Evolutionary conservation across 192 early-diverging fungal species (phyloP).

Genomic region (Oehlia diaphana): DNA sequence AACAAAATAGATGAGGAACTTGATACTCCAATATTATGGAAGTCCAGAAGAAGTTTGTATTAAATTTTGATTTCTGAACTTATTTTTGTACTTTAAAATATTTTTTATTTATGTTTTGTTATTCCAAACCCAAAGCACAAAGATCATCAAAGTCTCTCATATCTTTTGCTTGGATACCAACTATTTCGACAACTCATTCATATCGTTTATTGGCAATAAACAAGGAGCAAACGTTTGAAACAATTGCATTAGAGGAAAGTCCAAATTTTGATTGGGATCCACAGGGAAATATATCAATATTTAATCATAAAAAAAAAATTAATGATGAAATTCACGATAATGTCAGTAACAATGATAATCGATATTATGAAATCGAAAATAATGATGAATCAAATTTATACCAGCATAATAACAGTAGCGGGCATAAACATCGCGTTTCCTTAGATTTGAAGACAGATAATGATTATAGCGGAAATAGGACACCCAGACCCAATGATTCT

Average conservation of each 20-base stretch:
- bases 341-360: not conserved
- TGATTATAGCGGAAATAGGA: slow-evolving; percentile 12
- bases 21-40: slow-evolving; percentile 47
- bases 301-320: slow-evolving; percentile 7
- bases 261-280: slow-evolving; percentile 55
- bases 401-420: not conserved
- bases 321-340: not conserved
- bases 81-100: not conserved
- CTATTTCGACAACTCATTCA: slow-evolving; percentile 37
- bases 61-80: not conserved
- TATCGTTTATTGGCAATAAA: slow-evolving; percentile 54
- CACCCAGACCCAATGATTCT: slow-evolving; percentile 19
- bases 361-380: not conserved
- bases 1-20: slow-evolving; percentile 34
- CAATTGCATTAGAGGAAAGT: slow-evolving; percentile 52
- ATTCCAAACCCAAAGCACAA: slow-evolving; percentile 30
- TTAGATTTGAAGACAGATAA: not conserved
- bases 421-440: slow-evolving; percentile 1
- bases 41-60: slow-evolving; percentile 44
- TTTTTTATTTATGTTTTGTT: not conserved
- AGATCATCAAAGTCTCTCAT: slow-evolving; percentile 40
- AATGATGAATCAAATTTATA: not conserved
- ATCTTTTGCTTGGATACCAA: slow-evolving; percentile 57
- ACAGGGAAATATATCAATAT: slow-evolving; percentile 47
- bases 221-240: slow-evolving; percentile 54